Percentiles rank a stretch among this genome's conserved stretches.
Evolutionary conservation across 345 rosid genomes (phyloP).

Genomic region (Camelina sativa): DNA sequence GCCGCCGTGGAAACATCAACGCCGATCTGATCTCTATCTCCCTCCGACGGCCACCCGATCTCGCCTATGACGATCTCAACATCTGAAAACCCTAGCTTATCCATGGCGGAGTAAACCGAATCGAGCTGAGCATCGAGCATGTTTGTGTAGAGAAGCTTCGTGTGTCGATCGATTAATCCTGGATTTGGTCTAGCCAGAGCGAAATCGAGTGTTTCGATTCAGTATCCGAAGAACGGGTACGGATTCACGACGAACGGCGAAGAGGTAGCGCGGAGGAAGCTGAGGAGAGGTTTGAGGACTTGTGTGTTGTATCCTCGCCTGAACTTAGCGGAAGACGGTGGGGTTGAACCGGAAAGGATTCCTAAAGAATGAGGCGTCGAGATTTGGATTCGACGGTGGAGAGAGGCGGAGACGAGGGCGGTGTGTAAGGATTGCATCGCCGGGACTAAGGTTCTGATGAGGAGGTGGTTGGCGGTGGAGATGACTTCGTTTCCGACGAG

Average conservation of each 20-base stretch:
- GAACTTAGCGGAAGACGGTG: constrained; percentile 76
- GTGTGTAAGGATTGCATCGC: constrained; percentile 81
- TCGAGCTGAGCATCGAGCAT: constrained; percentile 95
- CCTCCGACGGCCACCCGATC: constrained; percentile 89
- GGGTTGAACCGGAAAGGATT: constrained; percentile 64
- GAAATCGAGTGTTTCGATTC: constrained; percentile 68
- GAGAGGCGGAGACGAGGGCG: constrained; percentile 59
- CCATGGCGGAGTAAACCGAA: constrained; percentile 81
- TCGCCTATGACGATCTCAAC: constrained; percentile 82
- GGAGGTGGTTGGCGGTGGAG: constrained; percentile 54
- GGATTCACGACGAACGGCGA: constrained; percentile 86
- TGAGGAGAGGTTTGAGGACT: constrained; percentile 74
- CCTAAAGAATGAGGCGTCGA: constrained; percentile 88
- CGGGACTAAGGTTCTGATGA: constrained; percentile 57
- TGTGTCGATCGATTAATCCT: constrained; percentile 59
- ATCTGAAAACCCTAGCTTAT: constrained; percentile 62
- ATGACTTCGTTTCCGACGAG: constrained; percentile 88
- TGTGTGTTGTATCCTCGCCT: constrained; percentile 64
- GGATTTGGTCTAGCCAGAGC: constrained; percentile 73
- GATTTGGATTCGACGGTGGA: constrained; percentile 69
- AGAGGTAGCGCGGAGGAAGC: constrained; percentile 62
- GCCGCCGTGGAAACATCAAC: constrained; percentile 62
- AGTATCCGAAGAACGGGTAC: constrained; percentile 79
- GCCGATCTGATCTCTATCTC: constrained; percentile 65
- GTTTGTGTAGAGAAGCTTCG: constrained; percentile 63